Percentiles rank a stretch among this genome's conserved stretches.
Conservation (phyloP, 108 stramenopile genomes). For the Cyclotella choctawhatcheeana region DNA sequence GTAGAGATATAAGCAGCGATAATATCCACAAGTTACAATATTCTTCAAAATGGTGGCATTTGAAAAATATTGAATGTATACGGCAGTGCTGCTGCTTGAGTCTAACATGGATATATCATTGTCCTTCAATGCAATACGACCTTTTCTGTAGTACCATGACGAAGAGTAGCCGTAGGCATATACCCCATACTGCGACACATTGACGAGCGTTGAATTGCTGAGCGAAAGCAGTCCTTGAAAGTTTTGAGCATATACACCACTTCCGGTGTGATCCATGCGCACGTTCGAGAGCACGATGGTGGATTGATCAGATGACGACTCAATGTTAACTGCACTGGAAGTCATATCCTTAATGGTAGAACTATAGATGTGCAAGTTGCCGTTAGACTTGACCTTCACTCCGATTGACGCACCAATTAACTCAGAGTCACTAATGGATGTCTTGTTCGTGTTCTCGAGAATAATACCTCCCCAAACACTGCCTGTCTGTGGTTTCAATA, state of each 20-base stretch:
- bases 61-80: neutral
- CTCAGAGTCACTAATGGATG: too few species aligned
- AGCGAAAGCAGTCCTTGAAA: conserved; percentile 9
- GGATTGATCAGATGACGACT: neutral
- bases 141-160: too few species aligned
- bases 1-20: conserved; percentile 5
- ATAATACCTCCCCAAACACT: conserved; percentile 9
- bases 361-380: too few species aligned
- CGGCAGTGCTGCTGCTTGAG: too few species aligned
- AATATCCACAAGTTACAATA: neutral
- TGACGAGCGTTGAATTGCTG: conserved; percentile 5
- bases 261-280: conserved; percentile 1
- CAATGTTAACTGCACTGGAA: neutral
- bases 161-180: too few species aligned
- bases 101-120: too few species aligned
- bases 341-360: neutral
- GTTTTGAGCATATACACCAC: neutral
- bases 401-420: too few species aligned
- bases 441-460: conserved; percentile 7
- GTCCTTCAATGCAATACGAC: too few species aligned
- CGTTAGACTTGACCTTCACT: too few species aligned
- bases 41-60: neutral
- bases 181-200: conserved; percentile 7
- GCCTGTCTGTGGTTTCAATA: neutral
- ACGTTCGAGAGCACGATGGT: neutral